phyloP scores from a whole-genome alignment of 768 basidiomycete genomes.

The Butyriboletus loyo region DNA sequence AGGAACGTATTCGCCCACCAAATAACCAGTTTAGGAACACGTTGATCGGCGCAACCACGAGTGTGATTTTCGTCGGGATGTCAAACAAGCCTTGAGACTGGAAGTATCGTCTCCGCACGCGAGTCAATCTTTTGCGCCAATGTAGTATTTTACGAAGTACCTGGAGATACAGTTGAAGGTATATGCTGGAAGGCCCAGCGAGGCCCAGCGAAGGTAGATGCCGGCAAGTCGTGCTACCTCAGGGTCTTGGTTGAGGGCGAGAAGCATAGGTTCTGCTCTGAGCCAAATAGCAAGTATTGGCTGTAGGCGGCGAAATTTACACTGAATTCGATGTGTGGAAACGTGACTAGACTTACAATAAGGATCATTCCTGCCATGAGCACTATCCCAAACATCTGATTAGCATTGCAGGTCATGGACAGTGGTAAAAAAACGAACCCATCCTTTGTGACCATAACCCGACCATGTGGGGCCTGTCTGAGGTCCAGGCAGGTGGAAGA shows the following conservation, averaged over 20 bases:
- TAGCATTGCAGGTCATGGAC: neutral
- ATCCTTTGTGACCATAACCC: constrained; percentile 91
- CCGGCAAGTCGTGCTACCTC: constrained; percentile 78
- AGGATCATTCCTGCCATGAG: constrained; percentile 58
- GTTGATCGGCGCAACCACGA: constrained; percentile 85
- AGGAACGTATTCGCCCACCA: constrained; percentile 42
- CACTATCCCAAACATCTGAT: constrained; percentile 35
- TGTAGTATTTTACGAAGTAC: constrained; percentile 22
- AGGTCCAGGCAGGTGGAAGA: constrained; percentile 94
- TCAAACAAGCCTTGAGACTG: constrained; percentile 86
- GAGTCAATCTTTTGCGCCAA: neutral
- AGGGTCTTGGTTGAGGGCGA: constrained; percentile 75
- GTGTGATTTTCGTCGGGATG: constrained; percentile 79
- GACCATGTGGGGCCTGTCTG: constrained; percentile 75
- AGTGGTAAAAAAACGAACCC: constrained; percentile 44
- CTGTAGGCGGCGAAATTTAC: constrained; percentile 16
- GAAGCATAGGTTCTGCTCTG: constrained; percentile 75
- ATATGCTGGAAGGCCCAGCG: constrained; percentile 78
- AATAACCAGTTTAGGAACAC: constrained; percentile 78
- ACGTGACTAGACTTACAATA: constrained; percentile 45
- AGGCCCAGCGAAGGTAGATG: constrained; percentile 72
- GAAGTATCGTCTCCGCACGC: constrained; percentile 42
- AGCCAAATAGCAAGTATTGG: constrained; percentile 74
- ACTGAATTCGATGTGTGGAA: neutral
- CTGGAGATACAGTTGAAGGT: constrained; percentile 54